Conservation (phyloP, 1,284 basidiomycete genomes). For the Chondrostereum purpureum region DNA sequence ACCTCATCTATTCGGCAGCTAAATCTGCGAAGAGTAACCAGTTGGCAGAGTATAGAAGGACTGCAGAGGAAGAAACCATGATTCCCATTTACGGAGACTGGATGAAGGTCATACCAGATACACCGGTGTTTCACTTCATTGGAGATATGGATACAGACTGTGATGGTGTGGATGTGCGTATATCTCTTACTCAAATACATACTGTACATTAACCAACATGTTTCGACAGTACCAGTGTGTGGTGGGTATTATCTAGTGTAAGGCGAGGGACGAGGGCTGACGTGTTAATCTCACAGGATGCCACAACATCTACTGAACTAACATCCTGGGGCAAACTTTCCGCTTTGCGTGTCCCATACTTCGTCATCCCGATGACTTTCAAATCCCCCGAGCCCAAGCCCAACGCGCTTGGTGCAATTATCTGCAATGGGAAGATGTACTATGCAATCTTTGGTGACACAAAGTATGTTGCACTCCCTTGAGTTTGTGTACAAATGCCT, state of each 20-base stretch:
- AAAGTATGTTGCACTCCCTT: slow-evolving; percentile 13
- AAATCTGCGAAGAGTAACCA: slow-evolving; percentile 6
- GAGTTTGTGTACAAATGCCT: not conserved
- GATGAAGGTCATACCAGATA: slow-evolving; percentile 11
- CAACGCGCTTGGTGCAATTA: slow-evolving; percentile 19
- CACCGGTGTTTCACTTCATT: slow-evolving; percentile 17
- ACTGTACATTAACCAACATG: not conserved
- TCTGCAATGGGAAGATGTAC: slow-evolving; percentile 20
- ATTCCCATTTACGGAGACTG: slow-evolving; percentile 17
- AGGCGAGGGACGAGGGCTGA: no score
- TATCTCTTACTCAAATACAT: not conserved
- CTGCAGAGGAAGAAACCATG: slow-evolving; percentile 5
- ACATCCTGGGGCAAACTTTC: slow-evolving; percentile 20
- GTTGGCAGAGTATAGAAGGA: not conserved
- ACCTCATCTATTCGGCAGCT: slow-evolving; percentile 5
- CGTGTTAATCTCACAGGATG: no score
- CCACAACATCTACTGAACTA: not conserved
- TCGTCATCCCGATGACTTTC: slow-evolving; percentile 18
- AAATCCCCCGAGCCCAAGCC: slow-evolving; percentile 12
- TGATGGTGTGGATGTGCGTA: slow-evolving; percentile 17
- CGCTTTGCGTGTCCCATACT: slow-evolving; percentile 18
- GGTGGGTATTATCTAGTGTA: no score
- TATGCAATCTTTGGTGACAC: slow-evolving; percentile 21
- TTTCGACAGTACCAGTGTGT: not conserved
- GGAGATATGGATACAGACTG: slow-evolving; percentile 22